These are phyloP conservation scores for Vitis labrusca DNA, from an alignment of 164 flowering plant genomes.

Conservation along the genomic window DNA sequence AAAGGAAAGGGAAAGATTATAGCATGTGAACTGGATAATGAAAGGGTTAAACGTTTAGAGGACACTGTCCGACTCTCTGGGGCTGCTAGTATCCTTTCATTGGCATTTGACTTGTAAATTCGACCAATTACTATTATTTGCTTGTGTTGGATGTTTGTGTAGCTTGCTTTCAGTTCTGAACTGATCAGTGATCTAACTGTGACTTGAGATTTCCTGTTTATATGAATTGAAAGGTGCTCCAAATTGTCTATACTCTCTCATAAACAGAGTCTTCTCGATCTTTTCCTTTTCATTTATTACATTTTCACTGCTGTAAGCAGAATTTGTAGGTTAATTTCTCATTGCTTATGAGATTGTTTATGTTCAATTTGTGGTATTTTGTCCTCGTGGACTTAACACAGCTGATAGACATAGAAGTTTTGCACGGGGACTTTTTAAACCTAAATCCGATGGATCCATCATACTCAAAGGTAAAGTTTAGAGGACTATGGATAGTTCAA, in stretches of 20 bases:
- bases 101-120: background rate
- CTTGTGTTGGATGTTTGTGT: background rate
- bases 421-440: slow-evolving; percentile 65
- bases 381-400: slow-evolving; percentile 28
- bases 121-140: background rate
- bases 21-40: slow-evolving; percentile 78
- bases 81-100: slow-evolving; percentile 85
- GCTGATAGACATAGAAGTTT: slow-evolving; percentile 56
- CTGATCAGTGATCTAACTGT: background rate
- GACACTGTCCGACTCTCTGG: slow-evolving; percentile 75
- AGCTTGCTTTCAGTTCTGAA: background rate
- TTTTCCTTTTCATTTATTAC: background rate
- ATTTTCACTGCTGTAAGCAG: background rate
- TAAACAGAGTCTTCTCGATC: background rate
- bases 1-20: slow-evolving; percentile 71
- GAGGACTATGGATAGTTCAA: background rate
- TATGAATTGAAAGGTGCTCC: background rate
- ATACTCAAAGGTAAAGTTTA: slow-evolving; percentile 55
- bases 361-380: background rate
- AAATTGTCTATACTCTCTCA: background rate
- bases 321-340: background rate
- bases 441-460: slow-evolving; percentile 51
- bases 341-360: background rate
- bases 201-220: background rate
- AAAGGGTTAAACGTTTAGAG: slow-evolving; percentile 57